Percentiles rank a stretch among this genome's conserved stretches.
These are phyloP conservation scores for Parmales sp. DNA, from an alignment of 108 stramenopile genomes.

Conservation along the genomic window DNA sequence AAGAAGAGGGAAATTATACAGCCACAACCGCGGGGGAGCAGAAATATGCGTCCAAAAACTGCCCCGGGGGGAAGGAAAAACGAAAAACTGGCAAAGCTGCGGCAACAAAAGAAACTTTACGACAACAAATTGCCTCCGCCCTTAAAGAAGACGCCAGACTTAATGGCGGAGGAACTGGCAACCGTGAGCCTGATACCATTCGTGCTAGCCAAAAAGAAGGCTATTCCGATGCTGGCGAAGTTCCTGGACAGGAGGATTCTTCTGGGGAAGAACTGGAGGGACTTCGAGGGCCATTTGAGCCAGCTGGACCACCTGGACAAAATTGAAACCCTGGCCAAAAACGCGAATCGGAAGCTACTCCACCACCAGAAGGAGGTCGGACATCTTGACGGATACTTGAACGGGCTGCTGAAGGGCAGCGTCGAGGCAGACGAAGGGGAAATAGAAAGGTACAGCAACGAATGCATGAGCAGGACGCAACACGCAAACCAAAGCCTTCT, in stretches of 20 bases:
- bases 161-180: neutral
- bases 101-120: neutral
- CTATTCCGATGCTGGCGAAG: neutral
- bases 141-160: neutral
- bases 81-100: neutral
- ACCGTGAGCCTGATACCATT: neutral
- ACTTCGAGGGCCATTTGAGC: neutral
- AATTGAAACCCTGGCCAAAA: neutral
- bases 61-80: neutral
- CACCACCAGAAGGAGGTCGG: neutral
- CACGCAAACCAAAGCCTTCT: too few species aligned
- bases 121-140: too few species aligned
- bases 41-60: too few species aligned
- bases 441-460: too few species aligned
- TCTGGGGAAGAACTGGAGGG: neutral
- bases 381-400: neutral
- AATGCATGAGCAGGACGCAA: too few species aligned
- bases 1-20: neutral
- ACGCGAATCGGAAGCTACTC: neutral
- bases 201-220: neutral
- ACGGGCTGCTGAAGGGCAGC: neutral
- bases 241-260: conserved; percentile 2
- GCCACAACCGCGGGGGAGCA: neutral
- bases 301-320: neutral
- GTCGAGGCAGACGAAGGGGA: too few species aligned